Conservation (phyloP, 2,329 filamentous ascomycete species). For the Diaporthe helianthi region DNA sequence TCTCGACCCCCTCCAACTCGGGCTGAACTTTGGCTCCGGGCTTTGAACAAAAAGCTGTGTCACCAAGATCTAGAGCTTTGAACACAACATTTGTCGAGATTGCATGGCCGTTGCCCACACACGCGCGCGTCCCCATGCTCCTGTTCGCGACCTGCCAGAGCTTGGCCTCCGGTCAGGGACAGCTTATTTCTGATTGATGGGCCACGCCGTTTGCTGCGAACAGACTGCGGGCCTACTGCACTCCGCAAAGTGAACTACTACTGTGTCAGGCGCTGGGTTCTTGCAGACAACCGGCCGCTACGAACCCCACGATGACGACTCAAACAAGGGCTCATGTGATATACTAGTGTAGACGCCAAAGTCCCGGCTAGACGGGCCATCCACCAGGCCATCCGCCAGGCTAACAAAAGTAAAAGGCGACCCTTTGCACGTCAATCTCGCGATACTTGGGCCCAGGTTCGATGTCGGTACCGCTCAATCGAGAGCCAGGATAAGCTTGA, state of each 20-base stretch:
- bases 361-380: conserved; percentile 15
- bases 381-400: conserved; percentile 21
- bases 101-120: not conserved
- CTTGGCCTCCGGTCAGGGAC: not conserved
- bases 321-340: conserved; percentile 15
- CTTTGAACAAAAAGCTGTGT: conserved; percentile 20
- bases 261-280: not conserved
- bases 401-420: conserved; percentile 20
- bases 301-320: conserved; percentile 18
- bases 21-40: conserved; percentile 25
- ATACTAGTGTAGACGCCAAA: conserved; percentile 18
- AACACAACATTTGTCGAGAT: not conserved
- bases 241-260: conserved; percentile 12
- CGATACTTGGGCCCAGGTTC: not conserved
- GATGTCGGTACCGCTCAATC: not conserved
- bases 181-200: not conserved
- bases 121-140: not conserved
- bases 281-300: not conserved
- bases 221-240: conserved; percentile 17
- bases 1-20: conserved; percentile 2
- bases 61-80: conserved; percentile 2
- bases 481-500: conserved; percentile 2
- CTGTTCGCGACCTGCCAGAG: not conserved
- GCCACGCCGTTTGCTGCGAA: conserved; percentile 9
- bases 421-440: conserved; percentile 12